Evolutionary conservation across 2,329 filamentous ascomycete genomes (phyloP), one percentile per base, ranked within the genome.

Genomic region (Cordyceps tenuipes): DNA sequence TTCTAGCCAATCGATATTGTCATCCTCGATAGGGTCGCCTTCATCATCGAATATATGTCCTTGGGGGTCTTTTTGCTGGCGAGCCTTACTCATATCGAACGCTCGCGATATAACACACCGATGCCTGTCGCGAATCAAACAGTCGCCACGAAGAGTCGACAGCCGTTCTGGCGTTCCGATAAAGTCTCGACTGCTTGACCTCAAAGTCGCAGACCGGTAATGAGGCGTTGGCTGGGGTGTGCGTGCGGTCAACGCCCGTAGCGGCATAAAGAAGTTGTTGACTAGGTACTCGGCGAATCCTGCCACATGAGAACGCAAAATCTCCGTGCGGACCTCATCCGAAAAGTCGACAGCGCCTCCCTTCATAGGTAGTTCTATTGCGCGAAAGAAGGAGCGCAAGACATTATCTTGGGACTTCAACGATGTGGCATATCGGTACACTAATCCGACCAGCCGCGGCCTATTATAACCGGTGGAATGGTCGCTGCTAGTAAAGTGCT

Each of bases 1-100:
- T 41, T 64, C 63, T n/a, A 63, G 55, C 26, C 19, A 21, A 5
- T 49, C 48, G 57, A 61, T 59, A 43, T 43, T 44, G n/a, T 21
- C 44, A 49, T 55, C 41, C 15, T n/a, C 13, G 13, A 55, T 55
- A 29, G 52, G 23, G 15, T 55, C 26, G 39, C 36, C 52, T 26
- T 55, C 23, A 10, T 55, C 47, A n/a, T 49, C 47, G 15, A 49
- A 31, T 49, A 49, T 49, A 6, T 49, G 23, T 29, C 47, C 26
- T 31, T 31, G 13, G 7, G 15, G 26, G 47, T 15, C 7, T 31
- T 49, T 17, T 49, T n/a, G 47, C 31, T 49, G 23, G 49, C 49
- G 34, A 8, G 31, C 49, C 49, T 36, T 39, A 8, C 43, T 46
- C 43, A 46, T 46, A 46, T 46, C 43, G 43, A 46, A 46, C 7